Evolutionary conservation across 2,329 filamentous ascomycete species (phyloP).

Genomic region (Claviceps humidiphila): DNA sequence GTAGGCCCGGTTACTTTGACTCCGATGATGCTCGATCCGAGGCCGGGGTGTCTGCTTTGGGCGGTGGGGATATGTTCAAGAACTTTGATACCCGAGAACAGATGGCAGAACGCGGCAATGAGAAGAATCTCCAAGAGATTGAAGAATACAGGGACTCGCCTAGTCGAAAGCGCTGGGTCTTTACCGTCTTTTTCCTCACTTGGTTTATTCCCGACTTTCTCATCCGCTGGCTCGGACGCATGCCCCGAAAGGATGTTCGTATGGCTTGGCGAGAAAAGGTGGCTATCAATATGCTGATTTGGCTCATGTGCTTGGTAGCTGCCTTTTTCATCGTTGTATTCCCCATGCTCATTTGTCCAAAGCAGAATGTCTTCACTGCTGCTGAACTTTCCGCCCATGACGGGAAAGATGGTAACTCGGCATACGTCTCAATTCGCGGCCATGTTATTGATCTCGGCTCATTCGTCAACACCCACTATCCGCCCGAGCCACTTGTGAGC

Average conservation of each 20-base stretch:
- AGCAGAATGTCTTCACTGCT: slow-evolving; percentile 73
- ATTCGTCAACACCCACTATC: slow-evolving; percentile 67
- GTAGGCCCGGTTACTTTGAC: slow-evolving; percentile 68
- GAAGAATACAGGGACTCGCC: slow-evolving; percentile 68
- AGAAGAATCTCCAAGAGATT: slow-evolving; percentile 79
- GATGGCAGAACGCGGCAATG: slow-evolving; percentile 89
- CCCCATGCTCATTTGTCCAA: slow-evolving; percentile 79
- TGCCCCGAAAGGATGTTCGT: slow-evolving; percentile 84
- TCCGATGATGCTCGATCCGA: slow-evolving; percentile 80
- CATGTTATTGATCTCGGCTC: slow-evolving; percentile 71
- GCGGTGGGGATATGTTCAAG: slow-evolving; percentile 93
- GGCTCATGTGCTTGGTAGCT: slow-evolving; percentile 65
- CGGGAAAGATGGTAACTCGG: slow-evolving; percentile 49
- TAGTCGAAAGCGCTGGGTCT: slow-evolving; percentile 82
- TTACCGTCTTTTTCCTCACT: slow-evolving; percentile 69
- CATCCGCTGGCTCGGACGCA: slow-evolving; percentile 64
- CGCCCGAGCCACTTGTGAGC: slow-evolving; percentile 35
- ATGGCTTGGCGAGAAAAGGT: slow-evolving; percentile 94
- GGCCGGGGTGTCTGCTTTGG: slow-evolving; percentile 79
- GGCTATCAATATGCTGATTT: slow-evolving; percentile 96
- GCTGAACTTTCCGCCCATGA: slow-evolving; percentile 61
- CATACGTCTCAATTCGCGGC: slow-evolving; percentile 75
- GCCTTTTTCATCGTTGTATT: slow-evolving; percentile 87
- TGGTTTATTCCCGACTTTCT: slow-evolving; percentile 79
- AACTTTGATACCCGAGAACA: slow-evolving; percentile 89